phyloP scores from a whole-genome alignment of 805 yeast species.

The Myxozyma monticola region DNA sequence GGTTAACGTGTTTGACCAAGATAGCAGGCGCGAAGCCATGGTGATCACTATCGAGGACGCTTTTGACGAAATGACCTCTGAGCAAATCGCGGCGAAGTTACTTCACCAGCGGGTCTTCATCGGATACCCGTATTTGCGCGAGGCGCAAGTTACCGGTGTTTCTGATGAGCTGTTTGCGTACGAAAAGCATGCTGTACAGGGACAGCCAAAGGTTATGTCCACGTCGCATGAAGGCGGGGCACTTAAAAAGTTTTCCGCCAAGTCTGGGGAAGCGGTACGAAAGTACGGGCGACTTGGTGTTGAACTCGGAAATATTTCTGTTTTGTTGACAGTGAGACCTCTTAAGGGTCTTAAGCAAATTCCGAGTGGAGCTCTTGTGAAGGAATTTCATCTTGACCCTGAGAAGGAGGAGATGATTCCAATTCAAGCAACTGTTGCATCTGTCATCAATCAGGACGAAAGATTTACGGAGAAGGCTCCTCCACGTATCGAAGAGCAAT shows the following conservation, averaged over 20 bases:
- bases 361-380: slow-evolving; percentile 70
- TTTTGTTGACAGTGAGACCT: slow-evolving; percentile 67
- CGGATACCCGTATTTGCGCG: slow-evolving; percentile 89
- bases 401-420: slow-evolving; percentile 59
- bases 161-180: slow-evolving; percentile 55
- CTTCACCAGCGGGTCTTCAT: slow-evolving; percentile 66
- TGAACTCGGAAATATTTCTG: slow-evolving; percentile 51
- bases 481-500: slow-evolving; percentile 76
- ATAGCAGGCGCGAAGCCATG: slow-evolving; percentile 80
- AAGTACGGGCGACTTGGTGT: slow-evolving; percentile 50
- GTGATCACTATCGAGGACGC: slow-evolving; percentile 61
- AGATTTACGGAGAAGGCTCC: slow-evolving; percentile 75
- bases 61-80: slow-evolving; percentile 44
- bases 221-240: slow-evolving; percentile 5
- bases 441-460: slow-evolving; percentile 68
- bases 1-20: slow-evolving; percentile 77
- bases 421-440: slow-evolving; percentile 75
- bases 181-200: slow-evolving; percentile 42
- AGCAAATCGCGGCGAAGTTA: slow-evolving; percentile 64
- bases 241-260: slow-evolving; percentile 2
- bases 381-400: slow-evolving; percentile 56
- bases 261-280: slow-evolving; percentile 1
- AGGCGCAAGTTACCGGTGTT: slow-evolving; percentile 68
- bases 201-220: slow-evolving; percentile 1
- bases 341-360: slow-evolving; percentile 77